A percentile compares a stretch with the other conserved stretches of the same genome.
phyloP scores from a whole-genome alignment of 148 eudicot species.

The Polygonum aviculare region DNA sequence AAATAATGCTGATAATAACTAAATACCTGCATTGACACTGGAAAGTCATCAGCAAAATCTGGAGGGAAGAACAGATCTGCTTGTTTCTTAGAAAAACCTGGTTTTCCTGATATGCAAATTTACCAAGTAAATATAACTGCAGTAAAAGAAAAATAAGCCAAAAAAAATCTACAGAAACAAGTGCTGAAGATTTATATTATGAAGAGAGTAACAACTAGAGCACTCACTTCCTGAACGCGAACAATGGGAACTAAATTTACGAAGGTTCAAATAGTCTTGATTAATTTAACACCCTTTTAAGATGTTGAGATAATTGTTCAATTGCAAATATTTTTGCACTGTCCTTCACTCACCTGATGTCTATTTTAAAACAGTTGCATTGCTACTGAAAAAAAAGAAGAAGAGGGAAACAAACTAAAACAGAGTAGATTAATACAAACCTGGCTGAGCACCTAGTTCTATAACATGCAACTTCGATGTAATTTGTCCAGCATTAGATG shows the following conservation, averaged over 20 bases:
- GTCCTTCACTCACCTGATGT: background rate
- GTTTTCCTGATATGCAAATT: constrained; percentile 32
- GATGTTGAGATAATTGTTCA: background rate
- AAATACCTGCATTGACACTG: constrained; percentile 72
- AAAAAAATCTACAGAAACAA: background rate
- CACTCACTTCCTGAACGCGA: background rate
- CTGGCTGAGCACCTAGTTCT: constrained; percentile 99
- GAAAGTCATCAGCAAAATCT: constrained; percentile 72
- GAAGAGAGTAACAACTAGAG: background rate
- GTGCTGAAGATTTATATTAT: background rate
- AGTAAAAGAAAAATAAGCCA: background rate
- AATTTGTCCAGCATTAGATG: constrained; percentile 80
- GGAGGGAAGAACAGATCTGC: constrained; percentile 82
- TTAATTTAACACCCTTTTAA: background rate
- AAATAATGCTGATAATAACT: background rate
- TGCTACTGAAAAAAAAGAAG: background rate
- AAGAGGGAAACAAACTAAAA: background rate
- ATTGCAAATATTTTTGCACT: background rate
- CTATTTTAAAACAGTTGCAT: background rate
- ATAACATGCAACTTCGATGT: constrained; percentile 88
- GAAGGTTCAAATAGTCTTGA: background rate
- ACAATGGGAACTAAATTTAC: background rate
- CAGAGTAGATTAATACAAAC: constrained; percentile 18
- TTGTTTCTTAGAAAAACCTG: constrained; percentile 61
- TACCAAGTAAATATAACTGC: constrained; percentile 5